phyloP scores from a whole-genome alignment of 2,329 filamentous ascomycete genomes.

The Decorospora gaudefroyi region DNA sequence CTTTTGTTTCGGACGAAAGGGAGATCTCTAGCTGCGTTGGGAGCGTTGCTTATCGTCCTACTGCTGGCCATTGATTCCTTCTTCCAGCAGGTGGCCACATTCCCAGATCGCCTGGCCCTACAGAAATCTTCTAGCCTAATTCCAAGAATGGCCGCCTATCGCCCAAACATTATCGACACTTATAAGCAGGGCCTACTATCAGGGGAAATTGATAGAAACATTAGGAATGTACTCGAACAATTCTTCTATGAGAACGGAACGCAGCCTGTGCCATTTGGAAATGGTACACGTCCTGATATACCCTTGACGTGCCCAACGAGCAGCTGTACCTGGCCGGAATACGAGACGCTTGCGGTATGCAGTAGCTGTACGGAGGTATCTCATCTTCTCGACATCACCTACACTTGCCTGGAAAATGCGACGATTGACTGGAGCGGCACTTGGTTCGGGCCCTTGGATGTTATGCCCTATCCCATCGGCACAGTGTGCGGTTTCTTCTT shows the following conservation, averaged over 20 bases:
- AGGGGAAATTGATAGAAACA: too few relatives aligned
- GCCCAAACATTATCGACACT: too few relatives aligned
- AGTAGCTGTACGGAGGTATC: slow-evolving; percentile 28
- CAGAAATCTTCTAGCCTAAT: slow-evolving; percentile 21
- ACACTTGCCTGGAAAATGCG: slow-evolving; percentile 16
- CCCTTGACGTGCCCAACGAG: slow-evolving; percentile 32
- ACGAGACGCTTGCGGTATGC: slow-evolving; percentile 32
- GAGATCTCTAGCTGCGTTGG: slow-evolving; percentile 25
- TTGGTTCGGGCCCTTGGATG: too few relatives aligned
- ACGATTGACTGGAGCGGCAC: too few relatives aligned
- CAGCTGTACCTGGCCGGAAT: slow-evolving; percentile 29
- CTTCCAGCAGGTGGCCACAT: slow-evolving; percentile 37
- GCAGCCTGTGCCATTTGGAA: slow-evolving; percentile 14
- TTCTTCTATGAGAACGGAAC: slow-evolving; percentile 32
- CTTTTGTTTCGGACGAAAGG: slow-evolving; percentile 27
- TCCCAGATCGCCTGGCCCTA: slow-evolving; percentile 12
- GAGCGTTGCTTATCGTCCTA: slow-evolving; percentile 26
- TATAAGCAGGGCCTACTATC: too few relatives aligned
- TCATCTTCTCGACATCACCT: slow-evolving; percentile 20
- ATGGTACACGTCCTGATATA: slow-evolving; percentile 29
- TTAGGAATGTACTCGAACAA: not conserved
- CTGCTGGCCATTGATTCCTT: slow-evolving; percentile 36
- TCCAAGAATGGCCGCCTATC: slow-evolving; percentile 13
- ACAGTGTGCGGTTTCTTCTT: slow-evolving; percentile 35
- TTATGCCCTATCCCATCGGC: too few relatives aligned